Conservation (phyloP, 2,329 filamentous ascomycete genomes). For the Pseudonectria buxi region DNA sequence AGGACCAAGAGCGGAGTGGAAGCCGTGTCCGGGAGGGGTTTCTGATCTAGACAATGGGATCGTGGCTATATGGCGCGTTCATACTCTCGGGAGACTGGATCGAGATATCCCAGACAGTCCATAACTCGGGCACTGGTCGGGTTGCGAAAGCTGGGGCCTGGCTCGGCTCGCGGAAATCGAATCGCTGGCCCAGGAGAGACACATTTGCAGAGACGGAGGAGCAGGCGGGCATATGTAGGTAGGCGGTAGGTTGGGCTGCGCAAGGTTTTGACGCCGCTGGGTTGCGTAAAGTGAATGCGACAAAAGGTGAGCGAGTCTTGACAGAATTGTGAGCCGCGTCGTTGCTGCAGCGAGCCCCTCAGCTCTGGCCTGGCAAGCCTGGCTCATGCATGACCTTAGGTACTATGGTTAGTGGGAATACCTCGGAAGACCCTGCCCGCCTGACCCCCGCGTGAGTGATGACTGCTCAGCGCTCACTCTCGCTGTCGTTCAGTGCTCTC, state of each 20-base stretch:
- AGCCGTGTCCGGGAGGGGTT: conserved; percentile 9
- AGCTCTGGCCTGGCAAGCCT: no score
- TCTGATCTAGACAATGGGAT: conserved; percentile 11
- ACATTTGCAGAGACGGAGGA: conserved; percentile 28
- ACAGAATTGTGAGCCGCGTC: conserved; percentile 6
- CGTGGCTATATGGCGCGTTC: conserved; percentile 24
- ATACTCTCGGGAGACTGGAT: conserved; percentile 28
- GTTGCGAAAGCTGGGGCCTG: conserved; percentile 20
- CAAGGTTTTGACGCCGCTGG: not conserved
- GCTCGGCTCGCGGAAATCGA: conserved; percentile 31
- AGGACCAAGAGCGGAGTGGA: conserved; percentile 6
- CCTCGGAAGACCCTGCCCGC: conserved; percentile 7
- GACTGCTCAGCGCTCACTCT: no score
- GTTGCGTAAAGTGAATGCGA: conserved; percentile 3
- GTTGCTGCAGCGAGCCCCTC: conserved; percentile 9
- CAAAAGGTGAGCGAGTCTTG: conserved; percentile 4
- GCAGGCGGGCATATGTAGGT: no score
- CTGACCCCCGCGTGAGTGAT: no score
- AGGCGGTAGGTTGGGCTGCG: conserved; percentile 1
- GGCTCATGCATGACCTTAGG: conserved; percentile 12
- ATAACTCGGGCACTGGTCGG: conserved; percentile 26
- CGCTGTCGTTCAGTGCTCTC: no score
- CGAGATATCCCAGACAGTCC: conserved; percentile 25
- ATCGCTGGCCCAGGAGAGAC: conserved; percentile 28
- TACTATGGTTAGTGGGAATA: conserved; percentile 7